Base-by-base conservation (phyloP, 805 yeast species). In the Danielia reshetovae region DNA sequence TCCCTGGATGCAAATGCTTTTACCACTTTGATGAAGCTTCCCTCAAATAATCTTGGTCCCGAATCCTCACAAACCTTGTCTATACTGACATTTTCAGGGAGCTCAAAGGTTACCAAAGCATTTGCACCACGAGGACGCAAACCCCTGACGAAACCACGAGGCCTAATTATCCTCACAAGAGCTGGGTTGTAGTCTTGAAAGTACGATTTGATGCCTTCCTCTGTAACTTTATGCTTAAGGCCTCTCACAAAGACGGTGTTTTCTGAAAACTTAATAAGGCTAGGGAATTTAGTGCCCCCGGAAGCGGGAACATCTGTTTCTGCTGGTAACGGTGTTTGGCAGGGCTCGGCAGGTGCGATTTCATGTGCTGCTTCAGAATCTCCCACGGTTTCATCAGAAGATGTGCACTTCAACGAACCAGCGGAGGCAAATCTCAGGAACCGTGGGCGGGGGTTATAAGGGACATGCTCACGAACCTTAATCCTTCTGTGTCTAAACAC, bases 81-180 rank as follows among this genome's bases (percentile, higher is more conserved):
- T 24, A 74, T 48, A 2, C 69, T 68, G 13, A 54, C 62, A 2
- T 58, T 68, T n/a, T 64, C 62, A 12, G 45, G 36, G 21, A 43
- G 34, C 11, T 65, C 62, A 38, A 73, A 57, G 30, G 68, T 73
- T 32, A 68, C 72, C 59, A 71, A 69, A 33, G 85, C 86, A 33
- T 73, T 69, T 10, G 69, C 68, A 34, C 57, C 46, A 28, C 60
- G 60, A 30, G 60, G 63, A 19, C 55, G 57, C 40, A 65, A 55
- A 19, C 49, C 47, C 27, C 51, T 48, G 35, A 46, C 48, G 25
- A 51, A 45, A 29, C 59, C 60, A 32, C 46, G 49, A 25, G 63
- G 63, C 46, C 65, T 70, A 48, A 66, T 71, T 27, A 76, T 62
- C 52, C 66, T 70, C 25, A 75, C 65, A 27, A 68, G 74, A 23